Percentiles rank a stretch among this genome's conserved stretches.
phyloP scores from a whole-genome alignment of 2,329 filamentous ascomycete genomes.

The Aspergillus jensenii region DNA sequence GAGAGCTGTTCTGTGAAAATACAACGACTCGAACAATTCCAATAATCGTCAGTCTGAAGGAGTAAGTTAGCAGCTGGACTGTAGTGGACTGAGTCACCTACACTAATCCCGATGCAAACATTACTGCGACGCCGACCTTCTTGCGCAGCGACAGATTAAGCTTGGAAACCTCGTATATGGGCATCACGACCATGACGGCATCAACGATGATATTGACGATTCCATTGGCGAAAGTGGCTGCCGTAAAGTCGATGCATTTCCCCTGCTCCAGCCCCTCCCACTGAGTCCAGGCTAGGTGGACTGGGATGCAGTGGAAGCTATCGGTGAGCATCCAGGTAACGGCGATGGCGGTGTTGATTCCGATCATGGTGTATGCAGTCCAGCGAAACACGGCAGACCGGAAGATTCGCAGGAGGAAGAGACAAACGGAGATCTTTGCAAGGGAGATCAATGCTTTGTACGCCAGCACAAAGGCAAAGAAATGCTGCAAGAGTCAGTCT shows the following conservation, averaged over 20 bases:
- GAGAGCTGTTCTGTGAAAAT: neutral
- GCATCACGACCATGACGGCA: conserved; percentile 21
- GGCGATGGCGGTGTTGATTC: conserved; percentile 19
- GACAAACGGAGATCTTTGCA: conserved; percentile 25
- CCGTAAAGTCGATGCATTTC: conserved; percentile 21
- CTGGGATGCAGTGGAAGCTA: conserved; percentile 19
- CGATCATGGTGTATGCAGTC: conserved; percentile 19
- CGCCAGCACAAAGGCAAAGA: conserved; percentile 18
- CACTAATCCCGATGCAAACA: conserved; percentile 22
- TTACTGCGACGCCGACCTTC: conserved; percentile 18
- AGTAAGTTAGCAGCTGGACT: neutral
- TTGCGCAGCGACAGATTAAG: conserved; percentile 17
- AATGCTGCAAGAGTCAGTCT: conserved; percentile 4
- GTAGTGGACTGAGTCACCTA: neutral
- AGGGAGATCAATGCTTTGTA: conserved; percentile 25
- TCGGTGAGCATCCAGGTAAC: conserved; percentile 21
- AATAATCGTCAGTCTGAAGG: neutral
- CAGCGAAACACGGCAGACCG: conserved; percentile 17
- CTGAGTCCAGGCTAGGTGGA: conserved; percentile 21
- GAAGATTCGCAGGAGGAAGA: conserved; percentile 26
- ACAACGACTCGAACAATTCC: neutral
- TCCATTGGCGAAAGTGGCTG: conserved; percentile 16
- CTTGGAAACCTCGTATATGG: conserved; percentile 22
- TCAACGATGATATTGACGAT: conserved; percentile 24
- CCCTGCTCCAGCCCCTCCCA: conserved; percentile 17